phyloP scores from a whole-genome alignment of 176 grass and related monocot genomes.

The Carex pumila region DNA sequence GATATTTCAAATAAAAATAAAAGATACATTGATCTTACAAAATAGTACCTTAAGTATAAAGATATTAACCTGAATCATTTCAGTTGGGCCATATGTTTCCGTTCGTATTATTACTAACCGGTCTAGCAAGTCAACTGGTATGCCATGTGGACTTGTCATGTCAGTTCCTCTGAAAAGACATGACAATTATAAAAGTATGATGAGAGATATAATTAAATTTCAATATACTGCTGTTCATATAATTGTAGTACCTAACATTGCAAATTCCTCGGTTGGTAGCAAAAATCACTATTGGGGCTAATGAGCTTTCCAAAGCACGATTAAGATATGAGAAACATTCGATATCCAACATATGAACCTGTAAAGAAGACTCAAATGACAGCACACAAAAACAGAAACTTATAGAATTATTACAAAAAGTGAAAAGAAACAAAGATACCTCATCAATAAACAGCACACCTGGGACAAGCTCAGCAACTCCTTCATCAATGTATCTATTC shows the following conservation, averaged over 20 bases:
- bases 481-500: slow-evolving; percentile 88
- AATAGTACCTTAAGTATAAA: slow-evolving; percentile 16
- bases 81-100: slow-evolving; percentile 81
- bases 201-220: neutral
- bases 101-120: slow-evolving; percentile 83
- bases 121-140: slow-evolving; percentile 92
- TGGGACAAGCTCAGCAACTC: slow-evolving; percentile 90
- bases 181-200: slow-evolving; percentile 16
- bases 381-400: neutral
- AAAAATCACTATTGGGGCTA: slow-evolving; percentile 87
- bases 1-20: slow-evolving; percentile 21
- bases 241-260: slow-evolving; percentile 58
- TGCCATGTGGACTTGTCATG: slow-evolving; percentile 89
- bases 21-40: slow-evolving; percentile 18
- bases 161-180: slow-evolving; percentile 77
- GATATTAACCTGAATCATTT: slow-evolving; percentile 83
- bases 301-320: slow-evolving; percentile 80
- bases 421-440: slow-evolving; percentile 33
- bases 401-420: neutral
- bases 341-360: slow-evolving; percentile 95
- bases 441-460: slow-evolving; percentile 96
- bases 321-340: slow-evolving; percentile 99
- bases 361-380: slow-evolving; percentile 9
- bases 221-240: neutral
- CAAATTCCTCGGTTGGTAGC: slow-evolving; percentile 95